Percentiles rank a stretch among this genome's conserved stretches.
Evolutionary conservation across 257 asterid species (phyloP).

Genomic region (Prunella vulgaris): DNA sequence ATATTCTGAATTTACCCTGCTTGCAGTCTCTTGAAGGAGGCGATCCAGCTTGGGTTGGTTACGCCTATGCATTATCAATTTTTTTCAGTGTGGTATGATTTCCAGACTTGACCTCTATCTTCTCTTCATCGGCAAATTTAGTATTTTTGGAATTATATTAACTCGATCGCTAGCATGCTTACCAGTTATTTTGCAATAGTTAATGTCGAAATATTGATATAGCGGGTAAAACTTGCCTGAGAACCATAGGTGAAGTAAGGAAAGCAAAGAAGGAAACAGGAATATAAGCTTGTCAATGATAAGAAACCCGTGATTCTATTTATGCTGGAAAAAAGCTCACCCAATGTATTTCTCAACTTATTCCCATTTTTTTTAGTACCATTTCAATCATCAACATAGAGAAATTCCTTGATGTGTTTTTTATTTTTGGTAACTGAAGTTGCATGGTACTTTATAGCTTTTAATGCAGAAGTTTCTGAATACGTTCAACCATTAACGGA

Average conservation of each 20-base stretch:
- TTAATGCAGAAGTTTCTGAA: background rate
- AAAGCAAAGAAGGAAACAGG: background rate
- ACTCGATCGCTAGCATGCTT: background rate
- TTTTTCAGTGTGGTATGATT: conserved; percentile 77
- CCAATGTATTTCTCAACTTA: background rate
- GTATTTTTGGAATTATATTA: background rate
- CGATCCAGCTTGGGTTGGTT: conserved; percentile 83
- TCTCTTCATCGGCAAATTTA: background rate
- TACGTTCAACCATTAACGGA: background rate
- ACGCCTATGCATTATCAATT: conserved; percentile 74
- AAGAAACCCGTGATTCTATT: background rate
- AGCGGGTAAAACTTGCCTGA: background rate
- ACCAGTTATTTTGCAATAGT: background rate
- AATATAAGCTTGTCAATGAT: conserved; percentile 1
- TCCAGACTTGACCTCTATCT: conserved; percentile 2
- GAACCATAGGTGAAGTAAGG: background rate
- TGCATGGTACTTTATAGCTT: background rate
- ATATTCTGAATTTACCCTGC: conserved; percentile 23
- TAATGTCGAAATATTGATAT: background rate
- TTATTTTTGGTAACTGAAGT: background rate
- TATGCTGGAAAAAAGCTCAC: background rate
- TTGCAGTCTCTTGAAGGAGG: conserved; percentile 81
- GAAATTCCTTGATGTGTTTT: background rate
- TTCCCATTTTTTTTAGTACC: background rate
- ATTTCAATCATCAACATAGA: background rate